Conservation (phyloP, 2,329 filamentous ascomycete genomes). For the Dothistroma septosporum region DNA sequence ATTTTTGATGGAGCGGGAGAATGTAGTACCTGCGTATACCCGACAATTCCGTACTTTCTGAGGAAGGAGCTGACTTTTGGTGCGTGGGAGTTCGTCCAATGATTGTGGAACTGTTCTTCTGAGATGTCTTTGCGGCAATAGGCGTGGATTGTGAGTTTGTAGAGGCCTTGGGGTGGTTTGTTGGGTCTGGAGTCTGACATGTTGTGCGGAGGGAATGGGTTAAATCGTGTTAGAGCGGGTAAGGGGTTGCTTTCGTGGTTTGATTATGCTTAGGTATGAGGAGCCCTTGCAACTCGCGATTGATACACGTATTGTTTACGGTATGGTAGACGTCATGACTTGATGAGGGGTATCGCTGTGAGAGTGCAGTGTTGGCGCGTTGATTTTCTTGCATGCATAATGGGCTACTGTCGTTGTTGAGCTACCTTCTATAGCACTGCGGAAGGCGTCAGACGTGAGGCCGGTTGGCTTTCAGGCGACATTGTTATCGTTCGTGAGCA, state of each 20-base stretch:
- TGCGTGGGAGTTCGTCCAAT: constrained; percentile 20
- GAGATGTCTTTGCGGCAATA: constrained; percentile 13
- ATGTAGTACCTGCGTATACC: constrained; percentile 16
- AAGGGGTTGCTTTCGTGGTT: too few relatives aligned
- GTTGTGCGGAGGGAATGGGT: too few relatives aligned
- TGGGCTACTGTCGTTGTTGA: too few relatives aligned
- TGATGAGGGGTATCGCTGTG: neutral
- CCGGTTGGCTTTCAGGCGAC: too few relatives aligned
- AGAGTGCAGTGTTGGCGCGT: neutral
- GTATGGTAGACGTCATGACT: neutral
- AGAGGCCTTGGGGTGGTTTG: constrained; percentile 1
- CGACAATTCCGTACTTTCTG: constrained; percentile 15
- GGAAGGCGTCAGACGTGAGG: too few relatives aligned
- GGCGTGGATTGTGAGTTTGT: constrained; percentile 15
- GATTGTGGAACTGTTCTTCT: constrained; percentile 16
- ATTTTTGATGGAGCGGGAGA: neutral
- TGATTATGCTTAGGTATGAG: too few relatives aligned
- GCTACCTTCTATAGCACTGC: too few relatives aligned
- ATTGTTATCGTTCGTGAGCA: too few relatives aligned
- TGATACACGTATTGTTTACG: neutral
- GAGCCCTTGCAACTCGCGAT: neutral
- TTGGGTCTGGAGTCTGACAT: neutral
- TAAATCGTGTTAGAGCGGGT: too few relatives aligned
- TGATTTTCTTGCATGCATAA: too few relatives aligned
- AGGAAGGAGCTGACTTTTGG: constrained; percentile 16